A percentile compares a stretch with the other conserved stretches of the same genome.
phyloP scores from a whole-genome alignment of 1,139 yeast genomes.

The Zygosaccharomyces pseudobailii region DNA sequence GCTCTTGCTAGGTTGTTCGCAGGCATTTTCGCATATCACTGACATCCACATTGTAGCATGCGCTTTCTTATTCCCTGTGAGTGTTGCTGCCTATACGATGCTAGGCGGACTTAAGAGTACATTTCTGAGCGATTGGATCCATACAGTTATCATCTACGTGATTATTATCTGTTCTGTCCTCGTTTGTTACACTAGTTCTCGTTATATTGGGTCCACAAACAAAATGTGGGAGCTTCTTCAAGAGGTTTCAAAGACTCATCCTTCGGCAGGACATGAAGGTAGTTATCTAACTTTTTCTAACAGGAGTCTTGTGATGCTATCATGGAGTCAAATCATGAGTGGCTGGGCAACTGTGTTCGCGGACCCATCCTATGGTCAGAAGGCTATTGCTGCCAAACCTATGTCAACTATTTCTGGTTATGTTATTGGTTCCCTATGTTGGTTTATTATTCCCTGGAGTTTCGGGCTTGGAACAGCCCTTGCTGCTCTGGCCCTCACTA shows the following conservation, averaged over 20 bases:
- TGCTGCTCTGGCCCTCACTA: constrained; percentile 46
- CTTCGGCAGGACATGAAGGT: constrained; percentile 16
- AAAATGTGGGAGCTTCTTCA: constrained; percentile 34
- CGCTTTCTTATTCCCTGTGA: constrained; percentile 47
- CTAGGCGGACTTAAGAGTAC: constrained; percentile 53
- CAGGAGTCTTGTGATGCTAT: constrained; percentile 24
- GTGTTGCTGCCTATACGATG: constrained; percentile 48
- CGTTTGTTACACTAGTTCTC: constrained; percentile 24
- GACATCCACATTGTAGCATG: constrained; percentile 50
- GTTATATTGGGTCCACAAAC: constrained; percentile 22
- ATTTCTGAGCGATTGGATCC: constrained; percentile 39
- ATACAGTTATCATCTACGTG: constrained; percentile 26
- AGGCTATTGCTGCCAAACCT: constrained; percentile 39
- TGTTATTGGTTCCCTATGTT: constrained; percentile 36
- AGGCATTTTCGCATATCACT: constrained; percentile 27
- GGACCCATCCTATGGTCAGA: constrained; percentile 39
- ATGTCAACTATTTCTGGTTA: constrained; percentile 37
- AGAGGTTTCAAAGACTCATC: constrained; percentile 30
- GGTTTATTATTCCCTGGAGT: constrained; percentile 37
- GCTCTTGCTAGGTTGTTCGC: constrained; percentile 44
- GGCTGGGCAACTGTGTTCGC: constrained; percentile 36
- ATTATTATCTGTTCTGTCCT: constrained; percentile 18
- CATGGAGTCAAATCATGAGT: constrained; percentile 27
- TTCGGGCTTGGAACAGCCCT: constrained; percentile 42
- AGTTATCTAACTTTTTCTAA: constrained; percentile 28